These are phyloP conservation scores for Lactifluus rugatus DNA, from an alignment of 768 basidiomycete species.

Conservation along the genomic window DNA sequence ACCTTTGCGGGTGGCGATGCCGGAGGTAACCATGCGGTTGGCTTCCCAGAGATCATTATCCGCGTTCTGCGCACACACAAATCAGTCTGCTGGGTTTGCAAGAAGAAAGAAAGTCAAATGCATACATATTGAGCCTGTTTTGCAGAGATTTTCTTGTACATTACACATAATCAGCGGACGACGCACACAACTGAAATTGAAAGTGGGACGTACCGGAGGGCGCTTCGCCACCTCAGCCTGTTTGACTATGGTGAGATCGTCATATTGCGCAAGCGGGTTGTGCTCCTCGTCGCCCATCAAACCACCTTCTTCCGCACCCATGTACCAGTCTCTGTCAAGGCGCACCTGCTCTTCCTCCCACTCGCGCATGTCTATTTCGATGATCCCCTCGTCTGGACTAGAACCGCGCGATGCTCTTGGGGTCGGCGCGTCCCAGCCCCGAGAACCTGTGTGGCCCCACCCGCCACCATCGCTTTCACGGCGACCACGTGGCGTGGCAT, in stretches of 20 bases:
- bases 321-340: slow-evolving; percentile 95
- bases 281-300: slow-evolving; percentile 85
- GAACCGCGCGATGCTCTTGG: slow-evolving; percentile 57
- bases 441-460: slow-evolving; percentile 48
- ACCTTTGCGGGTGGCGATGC: slow-evolving; percentile 77
- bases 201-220: slow-evolving; percentile 44
- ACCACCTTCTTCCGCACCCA: slow-evolving; percentile 78
- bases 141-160: slow-evolving; percentile 73
- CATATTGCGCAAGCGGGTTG: slow-evolving; percentile 89
- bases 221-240: slow-evolving; percentile 69
- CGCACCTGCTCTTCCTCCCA: slow-evolving; percentile 97
- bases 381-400: slow-evolving; percentile 56
- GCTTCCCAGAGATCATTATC: slow-evolving; percentile 99
- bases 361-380: slow-evolving; percentile 68
- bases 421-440: slow-evolving; percentile 77
- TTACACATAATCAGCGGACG: slow-evolving; percentile 19
- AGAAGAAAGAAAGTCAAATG: slow-evolving; percentile 3
- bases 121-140: slow-evolving; percentile 92
- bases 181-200: not conserved
- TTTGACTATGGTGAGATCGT: slow-evolving; percentile 64
- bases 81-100: slow-evolving; percentile 6
- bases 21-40: slow-evolving; percentile 94
- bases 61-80: slow-evolving; percentile 53
- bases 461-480: slow-evolving; percentile 47
- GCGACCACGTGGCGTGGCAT: slow-evolving; percentile 70